Evolutionary conservation across 768 basidiomycete genomes (phyloP).

Genomic region (Boletus edulis): DNA sequence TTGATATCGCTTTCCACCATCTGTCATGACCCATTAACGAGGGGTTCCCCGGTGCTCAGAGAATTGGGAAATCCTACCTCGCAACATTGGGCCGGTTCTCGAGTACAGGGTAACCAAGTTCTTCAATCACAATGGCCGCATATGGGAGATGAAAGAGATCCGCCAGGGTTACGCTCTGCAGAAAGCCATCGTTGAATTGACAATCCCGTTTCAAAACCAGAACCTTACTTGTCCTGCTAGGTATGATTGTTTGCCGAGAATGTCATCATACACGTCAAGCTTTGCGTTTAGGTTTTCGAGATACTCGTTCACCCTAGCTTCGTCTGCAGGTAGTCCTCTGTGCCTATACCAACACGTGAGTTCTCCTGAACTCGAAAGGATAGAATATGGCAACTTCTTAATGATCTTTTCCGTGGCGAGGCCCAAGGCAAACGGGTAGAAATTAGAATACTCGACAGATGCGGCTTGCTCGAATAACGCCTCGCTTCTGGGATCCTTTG

Average conservation of each 20-base stretch:
- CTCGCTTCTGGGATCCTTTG: slow-evolving; percentile 31
- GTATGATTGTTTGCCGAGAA: slow-evolving; percentile 52
- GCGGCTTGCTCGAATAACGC: slow-evolving; percentile 52
- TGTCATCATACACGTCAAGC: slow-evolving; percentile 51
- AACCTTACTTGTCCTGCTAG: slow-evolving; percentile 52
- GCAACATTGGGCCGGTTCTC: slow-evolving; percentile 25
- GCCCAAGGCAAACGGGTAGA: slow-evolving; percentile 44
- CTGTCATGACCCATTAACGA: slow-evolving; percentile 19
- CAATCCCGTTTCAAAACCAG: background rate
- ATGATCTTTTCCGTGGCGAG: slow-evolving; percentile 49
- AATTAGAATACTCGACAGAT: slow-evolving; percentile 49
- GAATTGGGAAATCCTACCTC: slow-evolving; percentile 14
- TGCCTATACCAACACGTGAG: slow-evolving; percentile 12
- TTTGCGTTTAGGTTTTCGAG: slow-evolving; percentile 32
- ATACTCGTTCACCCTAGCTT: slow-evolving; percentile 22
- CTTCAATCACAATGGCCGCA: slow-evolving; percentile 30
- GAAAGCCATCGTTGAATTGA: background rate
- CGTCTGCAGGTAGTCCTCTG: slow-evolving; percentile 13
- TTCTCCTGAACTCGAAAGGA: background rate
- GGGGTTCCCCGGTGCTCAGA: no score
- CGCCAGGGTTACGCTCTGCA: slow-evolving; percentile 41
- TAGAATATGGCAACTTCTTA: slow-evolving; percentile 41
- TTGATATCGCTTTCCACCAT: slow-evolving; percentile 52
- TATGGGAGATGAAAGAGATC: slow-evolving; percentile 47
- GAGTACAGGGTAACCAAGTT: slow-evolving; percentile 20